Conservation (phyloP, 208 protist genomes). For the Plasmodiophora brassicae region DNA sequence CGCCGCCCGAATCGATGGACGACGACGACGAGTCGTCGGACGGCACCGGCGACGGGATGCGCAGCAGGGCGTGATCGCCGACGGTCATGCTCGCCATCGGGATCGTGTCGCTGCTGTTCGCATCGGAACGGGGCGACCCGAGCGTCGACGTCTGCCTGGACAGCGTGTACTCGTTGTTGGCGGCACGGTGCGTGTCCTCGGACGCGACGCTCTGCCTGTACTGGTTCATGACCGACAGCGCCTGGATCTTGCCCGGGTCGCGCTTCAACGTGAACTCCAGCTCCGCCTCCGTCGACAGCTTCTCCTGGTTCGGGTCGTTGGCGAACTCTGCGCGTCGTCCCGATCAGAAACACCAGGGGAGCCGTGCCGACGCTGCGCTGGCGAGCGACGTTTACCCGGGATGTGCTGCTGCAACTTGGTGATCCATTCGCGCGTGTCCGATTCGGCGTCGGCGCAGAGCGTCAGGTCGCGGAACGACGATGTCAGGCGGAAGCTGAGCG, state of each 20-base stretch:
- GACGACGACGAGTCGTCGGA: not conserved
- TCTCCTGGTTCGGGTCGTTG: not conserved
- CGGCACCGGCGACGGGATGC: not conserved
- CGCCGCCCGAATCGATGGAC: no score
- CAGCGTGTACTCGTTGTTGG: not conserved
- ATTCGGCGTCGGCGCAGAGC: not conserved
- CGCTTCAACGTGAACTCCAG: constrained; percentile 26
- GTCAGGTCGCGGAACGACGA: not conserved
- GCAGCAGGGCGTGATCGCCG: not conserved
- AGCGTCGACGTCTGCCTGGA: not conserved
- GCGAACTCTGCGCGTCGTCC: no score
- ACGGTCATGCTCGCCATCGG: not conserved
- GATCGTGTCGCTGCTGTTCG: no score
- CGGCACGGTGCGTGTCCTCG: not conserved
- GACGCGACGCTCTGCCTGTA: not conserved
- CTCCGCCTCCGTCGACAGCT: constrained; percentile 8
- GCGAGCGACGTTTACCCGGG: no score
- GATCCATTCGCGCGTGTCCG: not conserved
- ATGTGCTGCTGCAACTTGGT: not conserved
- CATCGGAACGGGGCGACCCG: not conserved
- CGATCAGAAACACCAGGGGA: no score
- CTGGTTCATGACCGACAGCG: not conserved
- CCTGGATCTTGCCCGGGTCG: not conserved
- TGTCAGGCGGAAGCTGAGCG: not conserved
- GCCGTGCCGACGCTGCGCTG: no score